Conservation (phyloP, 805 yeast genomes). For the Candida dendrica region DNA sequence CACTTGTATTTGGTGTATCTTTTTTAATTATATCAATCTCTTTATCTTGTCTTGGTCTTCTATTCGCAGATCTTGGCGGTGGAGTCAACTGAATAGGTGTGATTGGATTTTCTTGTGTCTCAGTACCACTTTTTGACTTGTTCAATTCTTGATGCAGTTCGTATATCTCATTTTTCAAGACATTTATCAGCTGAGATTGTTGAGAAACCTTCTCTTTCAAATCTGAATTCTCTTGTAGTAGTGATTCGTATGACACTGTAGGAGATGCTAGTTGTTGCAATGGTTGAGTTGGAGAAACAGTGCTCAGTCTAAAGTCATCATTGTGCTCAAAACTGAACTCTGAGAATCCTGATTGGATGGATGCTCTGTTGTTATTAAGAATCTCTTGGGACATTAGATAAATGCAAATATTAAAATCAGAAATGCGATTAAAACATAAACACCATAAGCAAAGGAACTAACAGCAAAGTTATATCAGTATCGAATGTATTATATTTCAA, state of each 20-base stretch:
- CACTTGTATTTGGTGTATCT: not conserved
- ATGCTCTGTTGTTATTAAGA: not conserved
- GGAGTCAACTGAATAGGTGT: slow-evolving; percentile 9
- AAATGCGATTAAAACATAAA: no score
- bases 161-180: slow-evolving; percentile 10
- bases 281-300: not conserved
- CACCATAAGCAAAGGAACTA: no score
- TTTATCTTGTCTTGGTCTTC: slow-evolving; percentile 8
- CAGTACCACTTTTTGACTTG: not conserved
- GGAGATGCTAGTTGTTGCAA: slow-evolving; percentile 4
- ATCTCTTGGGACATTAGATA: not conserved
- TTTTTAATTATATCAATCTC: not conserved
- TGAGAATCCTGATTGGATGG: slow-evolving; percentile 3
- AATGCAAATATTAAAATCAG: no score
- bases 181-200: slow-evolving; percentile 8
- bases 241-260: slow-evolving; percentile 4
- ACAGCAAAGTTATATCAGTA: no score
- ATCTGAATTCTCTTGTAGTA: slow-evolving; percentile 9
- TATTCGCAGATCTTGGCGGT: slow-evolving; percentile 35
- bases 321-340: slow-evolving; percentile 5
- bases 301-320: not conserved
- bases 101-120: not conserved
- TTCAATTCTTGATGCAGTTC: slow-evolving; percentile 4
- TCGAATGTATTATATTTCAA: no score
- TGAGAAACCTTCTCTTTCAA: slow-evolving; percentile 11